Evolutionary conservation across 2,329 filamentous ascomycete species (phyloP).

Genomic region (Neurospora crassa): DNA sequence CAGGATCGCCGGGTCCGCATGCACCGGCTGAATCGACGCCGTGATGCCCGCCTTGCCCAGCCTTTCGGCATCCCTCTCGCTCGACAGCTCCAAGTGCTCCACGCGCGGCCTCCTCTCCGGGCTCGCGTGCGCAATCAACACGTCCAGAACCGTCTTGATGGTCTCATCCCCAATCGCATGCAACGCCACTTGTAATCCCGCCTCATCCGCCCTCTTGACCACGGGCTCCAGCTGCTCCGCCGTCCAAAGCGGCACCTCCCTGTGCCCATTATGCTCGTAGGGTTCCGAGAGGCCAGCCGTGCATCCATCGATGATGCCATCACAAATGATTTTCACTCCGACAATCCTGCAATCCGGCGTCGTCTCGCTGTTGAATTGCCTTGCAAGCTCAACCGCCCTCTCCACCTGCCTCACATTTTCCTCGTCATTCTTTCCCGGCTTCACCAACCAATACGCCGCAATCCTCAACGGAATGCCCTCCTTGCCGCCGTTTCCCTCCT

Average conservation of each 20-base stretch:
- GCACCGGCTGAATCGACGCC: conserved; percentile 48
- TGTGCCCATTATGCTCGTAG: conserved; percentile 38
- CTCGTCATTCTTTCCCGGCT: conserved; percentile 32
- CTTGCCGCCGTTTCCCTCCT: conserved; percentile 15
- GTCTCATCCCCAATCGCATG: conserved; percentile 58
- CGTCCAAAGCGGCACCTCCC: conserved; percentile 45
- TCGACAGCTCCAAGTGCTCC: conserved; percentile 54
- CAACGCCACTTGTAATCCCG: conserved; percentile 50
- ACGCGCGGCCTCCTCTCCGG: conserved; percentile 47
- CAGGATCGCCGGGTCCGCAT: conserved; percentile 51
- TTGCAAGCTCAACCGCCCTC: conserved; percentile 36
- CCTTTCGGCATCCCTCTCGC: conserved; percentile 42
- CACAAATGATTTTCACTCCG: conserved; percentile 56
- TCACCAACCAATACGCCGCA: conserved; percentile 47
- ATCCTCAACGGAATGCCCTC: conserved; percentile 32
- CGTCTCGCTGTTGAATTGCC: conserved; percentile 32
- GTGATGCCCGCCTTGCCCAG: conserved; percentile 51
- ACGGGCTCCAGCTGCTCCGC: conserved; percentile 41
- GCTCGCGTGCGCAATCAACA: conserved; percentile 33
- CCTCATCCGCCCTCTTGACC: conserved; percentile 41
- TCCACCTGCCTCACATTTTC: conserved; percentile 40
- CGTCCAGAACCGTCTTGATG: conserved; percentile 47
- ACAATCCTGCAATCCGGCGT: conserved; percentile 42
- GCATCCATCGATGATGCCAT: conserved; percentile 56
- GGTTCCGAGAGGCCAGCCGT: conserved; percentile 52